Percentiles rank a stretch among this genome's conserved stretches.
These are phyloP conservation scores for Trichoderma sp. DNA, from an alignment of 2,329 filamentous ascomycete species.

Conservation along the genomic window DNA sequence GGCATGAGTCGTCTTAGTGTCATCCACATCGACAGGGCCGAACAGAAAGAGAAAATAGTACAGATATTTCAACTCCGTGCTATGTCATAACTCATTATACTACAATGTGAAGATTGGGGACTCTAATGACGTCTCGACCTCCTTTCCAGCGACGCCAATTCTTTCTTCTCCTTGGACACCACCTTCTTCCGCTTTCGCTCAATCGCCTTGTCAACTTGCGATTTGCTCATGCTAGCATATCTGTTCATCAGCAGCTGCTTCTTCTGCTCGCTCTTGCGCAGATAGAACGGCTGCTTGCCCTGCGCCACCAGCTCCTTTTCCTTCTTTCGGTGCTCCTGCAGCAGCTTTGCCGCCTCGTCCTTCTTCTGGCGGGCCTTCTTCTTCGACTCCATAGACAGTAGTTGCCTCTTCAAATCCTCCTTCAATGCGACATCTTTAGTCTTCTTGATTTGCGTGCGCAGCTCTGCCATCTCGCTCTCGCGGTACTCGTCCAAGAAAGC, in stretches of 20 bases:
- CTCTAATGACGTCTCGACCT: constrained; percentile 18
- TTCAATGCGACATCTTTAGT: constrained; percentile 63
- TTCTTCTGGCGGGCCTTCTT: constrained; percentile 67
- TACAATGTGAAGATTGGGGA: background rate
- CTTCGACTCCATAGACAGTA: constrained; percentile 76
- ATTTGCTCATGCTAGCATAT: constrained; percentile 79
- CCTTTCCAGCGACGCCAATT: constrained; percentile 48
- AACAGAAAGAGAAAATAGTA: background rate
- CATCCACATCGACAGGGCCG: background rate
- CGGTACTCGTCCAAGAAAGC: constrained; percentile 85
- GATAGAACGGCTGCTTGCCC: constrained; percentile 88
- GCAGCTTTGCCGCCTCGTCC: constrained; percentile 65
- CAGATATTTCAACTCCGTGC: background rate
- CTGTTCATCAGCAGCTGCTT: constrained; percentile 75
- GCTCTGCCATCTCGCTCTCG: constrained; percentile 72
- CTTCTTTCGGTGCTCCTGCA: constrained; percentile 71
- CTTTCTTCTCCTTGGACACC: constrained; percentile 77
- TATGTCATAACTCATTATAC: constrained; percentile 5
- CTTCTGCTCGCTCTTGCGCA: constrained; percentile 92
- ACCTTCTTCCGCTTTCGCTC: constrained; percentile 89
- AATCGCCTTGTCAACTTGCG: constrained; percentile 78
- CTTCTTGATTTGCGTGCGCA: constrained; percentile 64
- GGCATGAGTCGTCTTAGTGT: background rate
- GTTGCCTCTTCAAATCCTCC: constrained; percentile 66
- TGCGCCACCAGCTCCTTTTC: constrained; percentile 83